phyloP scores from a whole-genome alignment of 1,284 basidiomycete species.

The Boletus subluridellus region DNA sequence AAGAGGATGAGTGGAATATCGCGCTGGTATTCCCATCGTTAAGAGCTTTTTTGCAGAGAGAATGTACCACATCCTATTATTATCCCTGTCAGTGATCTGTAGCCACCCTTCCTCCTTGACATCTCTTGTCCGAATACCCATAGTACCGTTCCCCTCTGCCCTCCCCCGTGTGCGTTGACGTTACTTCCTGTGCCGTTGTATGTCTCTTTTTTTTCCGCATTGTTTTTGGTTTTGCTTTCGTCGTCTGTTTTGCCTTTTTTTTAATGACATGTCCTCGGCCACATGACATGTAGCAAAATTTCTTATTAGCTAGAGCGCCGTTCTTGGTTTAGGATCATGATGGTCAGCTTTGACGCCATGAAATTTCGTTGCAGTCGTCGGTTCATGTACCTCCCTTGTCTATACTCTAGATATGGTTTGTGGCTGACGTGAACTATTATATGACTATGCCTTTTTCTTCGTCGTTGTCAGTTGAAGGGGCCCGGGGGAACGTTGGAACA shows the following conservation, averaged over 20 bases:
- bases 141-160: constrained; percentile 4
- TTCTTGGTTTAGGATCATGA: constrained; percentile 6
- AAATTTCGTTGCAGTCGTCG: constrained; percentile 7
- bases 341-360: constrained; percentile 2
- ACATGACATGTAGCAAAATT: constrained; percentile 7
- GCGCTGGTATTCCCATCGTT: constrained; percentile 10
- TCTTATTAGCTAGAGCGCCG: constrained; percentile 14
- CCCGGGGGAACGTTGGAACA: too few relatives aligned
- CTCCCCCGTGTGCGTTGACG: constrained; percentile 9
- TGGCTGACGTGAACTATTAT: neutral
- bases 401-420: constrained; percentile 18
- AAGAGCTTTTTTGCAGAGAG: constrained; percentile 28
- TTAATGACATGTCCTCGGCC: constrained; percentile 10
- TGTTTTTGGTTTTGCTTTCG: constrained; percentile 31
- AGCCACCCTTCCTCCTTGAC: constrained; percentile 12
- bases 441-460: too few relatives aligned
- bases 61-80: constrained; percentile 34
- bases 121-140: constrained; percentile 18
- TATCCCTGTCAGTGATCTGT: constrained; percentile 32
- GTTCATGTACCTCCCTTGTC: constrained; percentile 9
- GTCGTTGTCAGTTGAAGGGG: too few relatives aligned
- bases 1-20: constrained; percentile 15
- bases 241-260: neutral
- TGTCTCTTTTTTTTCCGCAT: constrained; percentile 10
- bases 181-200: constrained; percentile 24